Evolutionary conservation across 306 rosid genomes (phyloP).

Genomic region (Styphnolobium japonicum): DNA sequence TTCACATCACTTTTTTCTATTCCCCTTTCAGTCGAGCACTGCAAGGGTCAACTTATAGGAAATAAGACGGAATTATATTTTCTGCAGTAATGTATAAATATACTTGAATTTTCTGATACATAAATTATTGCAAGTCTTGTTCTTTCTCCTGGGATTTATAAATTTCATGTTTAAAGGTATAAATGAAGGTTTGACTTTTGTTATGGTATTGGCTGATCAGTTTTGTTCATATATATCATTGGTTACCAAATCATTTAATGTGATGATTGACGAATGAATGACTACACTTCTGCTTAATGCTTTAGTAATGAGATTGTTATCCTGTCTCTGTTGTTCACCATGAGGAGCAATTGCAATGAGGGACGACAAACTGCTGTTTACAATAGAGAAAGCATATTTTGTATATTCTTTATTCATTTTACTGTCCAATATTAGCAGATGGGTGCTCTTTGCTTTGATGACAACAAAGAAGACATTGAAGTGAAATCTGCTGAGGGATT

Average conservation of each 20-base stretch:
- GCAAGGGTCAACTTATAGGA: background rate
- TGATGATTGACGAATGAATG: background rate
- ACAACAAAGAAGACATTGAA: constrained; percentile 18
- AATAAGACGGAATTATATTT: background rate
- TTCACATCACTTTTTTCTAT: background rate
- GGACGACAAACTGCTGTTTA: too few species aligned
- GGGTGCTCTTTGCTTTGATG: constrained; percentile 33
- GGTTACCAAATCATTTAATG: background rate
- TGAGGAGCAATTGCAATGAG: too few species aligned
- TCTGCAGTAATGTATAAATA: background rate
- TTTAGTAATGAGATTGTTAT: background rate
- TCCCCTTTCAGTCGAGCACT: background rate
- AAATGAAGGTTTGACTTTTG: background rate
- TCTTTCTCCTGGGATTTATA: background rate
- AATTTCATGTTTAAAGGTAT: background rate
- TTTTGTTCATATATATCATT: background rate
- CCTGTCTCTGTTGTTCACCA: background rate
- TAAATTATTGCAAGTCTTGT: background rate
- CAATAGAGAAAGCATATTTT: too few species aligned
- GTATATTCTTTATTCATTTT: background rate
- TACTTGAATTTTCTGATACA: background rate
- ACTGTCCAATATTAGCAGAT: constrained; percentile 27
- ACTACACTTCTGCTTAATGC: background rate
- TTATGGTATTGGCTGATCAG: background rate
- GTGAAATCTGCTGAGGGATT: constrained; percentile 16